Conservation (phyloP, 2,329 filamentous ascomycete genomes). For the Podosphaera fusca region DNA sequence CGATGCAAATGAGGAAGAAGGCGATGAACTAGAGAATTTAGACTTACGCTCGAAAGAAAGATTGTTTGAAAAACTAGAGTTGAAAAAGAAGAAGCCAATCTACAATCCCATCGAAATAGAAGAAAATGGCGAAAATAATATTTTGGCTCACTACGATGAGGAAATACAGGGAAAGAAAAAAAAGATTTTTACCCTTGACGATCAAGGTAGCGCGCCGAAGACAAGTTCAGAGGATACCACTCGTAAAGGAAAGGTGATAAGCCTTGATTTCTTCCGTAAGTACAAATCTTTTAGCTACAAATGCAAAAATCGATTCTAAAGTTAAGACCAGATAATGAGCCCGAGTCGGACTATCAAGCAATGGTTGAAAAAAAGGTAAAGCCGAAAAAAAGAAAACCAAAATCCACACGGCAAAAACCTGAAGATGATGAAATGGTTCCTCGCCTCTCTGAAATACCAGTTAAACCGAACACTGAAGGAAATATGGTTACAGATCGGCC, state of each 20-base stretch:
- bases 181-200: conserved; percentile 72
- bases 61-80: conserved; percentile 50
- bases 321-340: conserved; percentile 28
- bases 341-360: conserved; percentile 72
- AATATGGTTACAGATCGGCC: conserved; percentile 57
- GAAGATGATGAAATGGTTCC: conserved; percentile 38
- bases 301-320: conserved; percentile 11
- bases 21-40: conserved; percentile 70
- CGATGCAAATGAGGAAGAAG: conserved; percentile 60
- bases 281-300: conserved; percentile 1
- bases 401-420: conserved; percentile 46
- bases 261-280: conserved; percentile 45
- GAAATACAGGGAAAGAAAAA: conserved; percentile 78
- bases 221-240: conserved; percentile 30
- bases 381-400: conserved; percentile 75
- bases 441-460: conserved; percentile 10
- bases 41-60: conserved; percentile 49
- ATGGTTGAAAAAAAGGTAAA: conserved; percentile 80
- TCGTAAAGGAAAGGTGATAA: conserved; percentile 43
- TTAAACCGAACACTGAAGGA: conserved; percentile 18
- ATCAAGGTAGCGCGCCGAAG: conserved; percentile 32
- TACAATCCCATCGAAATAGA: conserved; percentile 67
- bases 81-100: conserved; percentile 73
- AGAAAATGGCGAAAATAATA: conserved; percentile 36
- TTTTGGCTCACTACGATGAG: conserved; percentile 85